Percentiles rank a stretch among this genome's conserved stretches.
These are phyloP conservation scores for Aspergillus neoniger DNA, from an alignment of 2,329 filamentous ascomycete species.

Conservation along the genomic window DNA sequence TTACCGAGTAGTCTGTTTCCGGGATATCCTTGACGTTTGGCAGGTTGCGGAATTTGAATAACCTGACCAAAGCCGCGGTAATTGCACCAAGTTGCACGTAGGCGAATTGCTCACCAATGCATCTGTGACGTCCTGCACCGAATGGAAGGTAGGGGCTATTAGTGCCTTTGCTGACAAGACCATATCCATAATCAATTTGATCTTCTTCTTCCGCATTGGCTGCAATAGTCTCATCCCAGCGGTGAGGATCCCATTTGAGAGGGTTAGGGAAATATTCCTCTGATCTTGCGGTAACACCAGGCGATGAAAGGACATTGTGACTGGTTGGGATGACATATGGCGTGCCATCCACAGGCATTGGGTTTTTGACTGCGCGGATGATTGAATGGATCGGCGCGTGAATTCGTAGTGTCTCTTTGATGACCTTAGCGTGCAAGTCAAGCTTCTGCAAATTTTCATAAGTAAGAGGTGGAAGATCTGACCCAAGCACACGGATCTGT, in stretches of 20 bases:
- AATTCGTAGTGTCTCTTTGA: constrained; percentile 89
- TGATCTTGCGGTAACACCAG: constrained; percentile 75
- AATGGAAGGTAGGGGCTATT: constrained; percentile 91
- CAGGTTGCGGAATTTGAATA: constrained; percentile 74
- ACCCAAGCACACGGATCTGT: constrained; percentile 72
- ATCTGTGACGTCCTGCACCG: constrained; percentile 87
- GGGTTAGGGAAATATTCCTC: constrained; percentile 79
- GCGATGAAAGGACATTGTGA: constrained; percentile 81
- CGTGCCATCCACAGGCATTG: constrained; percentile 80
- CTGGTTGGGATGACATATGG: constrained; percentile 78
- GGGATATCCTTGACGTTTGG: constrained; percentile 30
- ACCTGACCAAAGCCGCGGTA: constrained; percentile 70
- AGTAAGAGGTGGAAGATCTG: constrained; percentile 71
- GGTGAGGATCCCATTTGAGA: constrained; percentile 81
- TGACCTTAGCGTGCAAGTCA: constrained; percentile 76
- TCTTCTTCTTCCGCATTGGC: constrained; percentile 60
- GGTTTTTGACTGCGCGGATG: constrained; percentile 85
- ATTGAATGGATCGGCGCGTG: constrained; percentile 95
- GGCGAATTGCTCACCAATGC: constrained; percentile 96
- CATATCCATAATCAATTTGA: constrained; percentile 92
- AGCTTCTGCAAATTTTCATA: constrained; percentile 79
- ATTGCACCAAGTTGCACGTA: constrained; percentile 91
- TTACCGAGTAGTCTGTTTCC: constrained; percentile 60
- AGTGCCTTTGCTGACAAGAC: constrained; percentile 86
- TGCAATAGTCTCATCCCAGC: constrained; percentile 70